Evolutionary conservation across 202 grass and related monocot species (phyloP), one percentile per base, ranked within the genome.

Genomic region (Setaria viridis): DNA sequence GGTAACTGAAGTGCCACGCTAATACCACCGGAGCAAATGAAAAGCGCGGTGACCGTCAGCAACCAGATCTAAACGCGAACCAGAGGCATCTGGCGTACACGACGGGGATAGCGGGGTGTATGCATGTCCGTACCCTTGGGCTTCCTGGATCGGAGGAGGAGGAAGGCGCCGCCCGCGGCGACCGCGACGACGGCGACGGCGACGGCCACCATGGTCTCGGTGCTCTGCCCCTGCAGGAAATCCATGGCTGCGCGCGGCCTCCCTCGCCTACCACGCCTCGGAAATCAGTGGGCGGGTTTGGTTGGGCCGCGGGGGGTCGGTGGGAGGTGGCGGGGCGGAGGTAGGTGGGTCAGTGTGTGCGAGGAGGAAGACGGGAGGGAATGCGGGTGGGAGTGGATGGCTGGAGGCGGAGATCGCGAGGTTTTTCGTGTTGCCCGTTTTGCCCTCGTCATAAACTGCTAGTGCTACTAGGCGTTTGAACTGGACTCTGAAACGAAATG

Each of bases 131-230:
- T 88, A 98, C 96, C 96, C 84, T 88, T 96, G 57, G 79, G 13
- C 81, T 94, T 99, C 76, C 82, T 96, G 85, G 76, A 88, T 60
- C 82, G 89, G 64, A 88, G 88, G 91, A 99, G 83, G 86, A 94
- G 87, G 73, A 89, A 85, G 17, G 86, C 91, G 54, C 76, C 90
- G 21, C 89, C 95, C 2, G 81, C 92, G 54, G 85, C 84, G 67
- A 89, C 86, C 4, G 93, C 90, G 34, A 57, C 91, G 66, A 88
- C 86, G n/a, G 91, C 91, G 2, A 92, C 90, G 70, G 89, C 91
- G 19, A 92, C 82, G 41, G 90, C 86, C 76, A 82, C 85, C 71
- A 90, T 80, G 79, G 87, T 87, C 90, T 86, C 72, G 37, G 89
- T 55, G 88, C 78, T 87, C 51, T 69, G 79, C 37, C 77, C 81